Evolutionary conservation across 2,329 filamentous ascomycete species (phyloP), one percentile per base, ranked within the genome.

Genomic region (Juglanconis oblonga): DNA sequence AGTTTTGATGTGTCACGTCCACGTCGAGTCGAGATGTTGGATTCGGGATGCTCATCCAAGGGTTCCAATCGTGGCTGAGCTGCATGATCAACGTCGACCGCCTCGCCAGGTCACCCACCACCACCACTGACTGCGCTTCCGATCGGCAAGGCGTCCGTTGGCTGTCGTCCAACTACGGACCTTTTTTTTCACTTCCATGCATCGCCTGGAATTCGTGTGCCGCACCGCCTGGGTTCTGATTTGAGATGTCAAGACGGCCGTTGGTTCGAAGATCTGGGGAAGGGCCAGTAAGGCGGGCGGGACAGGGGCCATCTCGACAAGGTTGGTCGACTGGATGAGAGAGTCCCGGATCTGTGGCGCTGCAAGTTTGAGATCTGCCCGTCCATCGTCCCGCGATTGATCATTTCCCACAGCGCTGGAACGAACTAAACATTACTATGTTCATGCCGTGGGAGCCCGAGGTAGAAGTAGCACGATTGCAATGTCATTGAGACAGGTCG

Each of bases 361-460:
- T 45, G 48, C 42, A 47, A 42, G 58, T 60, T 57, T 49, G 58
- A 60, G 54, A 60, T 60, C 58, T 60, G 54, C 58, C 44, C 54
- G 51, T 44, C 45, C 52, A 42, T 51, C 35, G 31, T 36, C 35
- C 33, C 32, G 29, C 48, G 10, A 33, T 49, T 40, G 36, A 35
- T 49, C 40, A 10, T 14, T 24, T 44, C 36, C 36, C 29, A 14
- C 45, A 10, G 45, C 8, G 8, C 17, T 31, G 45, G 45, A 48
- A 48, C 45, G 4, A 31, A 29, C 45, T 32, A 31, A 29, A 45
- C n/a, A 17, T 45, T 17, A 6, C 7, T 17, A 7, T n/a, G 42
- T 13, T 17, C 42, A 17, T 45, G 11, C 10, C 8, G 8, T 38
- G 35, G 8, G 7, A 38, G 35, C 35, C 35, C 35, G 35, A 38